These are phyloP conservation scores for Melampsora abietis-canadensis DNA, from an alignment of 1,284 basidiomycete genomes.

Conservation along the genomic window DNA sequence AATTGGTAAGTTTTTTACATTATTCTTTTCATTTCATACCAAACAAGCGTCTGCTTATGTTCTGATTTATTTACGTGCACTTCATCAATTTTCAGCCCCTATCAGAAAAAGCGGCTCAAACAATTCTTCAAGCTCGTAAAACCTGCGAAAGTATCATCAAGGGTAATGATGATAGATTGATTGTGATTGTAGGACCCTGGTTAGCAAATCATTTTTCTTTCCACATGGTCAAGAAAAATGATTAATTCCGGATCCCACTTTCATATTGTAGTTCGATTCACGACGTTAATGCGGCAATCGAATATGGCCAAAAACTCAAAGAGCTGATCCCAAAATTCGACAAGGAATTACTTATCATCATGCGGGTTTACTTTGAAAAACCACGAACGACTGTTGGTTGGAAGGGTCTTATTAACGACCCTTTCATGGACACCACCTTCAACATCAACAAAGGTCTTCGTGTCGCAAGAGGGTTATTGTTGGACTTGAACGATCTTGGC, in stretches of 20 bases:
- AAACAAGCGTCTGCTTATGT: constrained; percentile 45
- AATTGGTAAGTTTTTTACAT: constrained; percentile 15
- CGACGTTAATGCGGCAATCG: constrained; percentile 51
- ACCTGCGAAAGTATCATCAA: constrained; percentile 73
- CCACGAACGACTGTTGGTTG: constrained; percentile 94
- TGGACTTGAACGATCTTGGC: constrained; percentile 74
- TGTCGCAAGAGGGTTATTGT: constrained; percentile 79
- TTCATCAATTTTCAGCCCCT: constrained; percentile 2
- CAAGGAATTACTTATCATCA: constrained; percentile 87
- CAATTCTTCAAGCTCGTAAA: constrained; percentile 77
- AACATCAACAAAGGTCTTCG: constrained; percentile 94
- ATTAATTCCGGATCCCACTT: background rate
- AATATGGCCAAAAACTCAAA: constrained; percentile 46
- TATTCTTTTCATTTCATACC: background rate
- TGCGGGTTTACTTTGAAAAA: constrained; percentile 65
- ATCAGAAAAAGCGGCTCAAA: constrained; percentile 66
- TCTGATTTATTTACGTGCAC: background rate
- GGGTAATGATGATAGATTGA: constrained; percentile 79
- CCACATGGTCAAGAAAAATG: background rate
- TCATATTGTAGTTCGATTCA: constrained; percentile 47
- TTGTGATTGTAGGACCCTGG: constrained; percentile 82
- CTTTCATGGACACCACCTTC: constrained; percentile 73
- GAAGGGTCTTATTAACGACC: constrained; percentile 98
- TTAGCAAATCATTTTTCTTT: constrained; percentile 64
- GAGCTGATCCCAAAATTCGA: constrained; percentile 70